Evolutionary conservation across 768 basidiomycete species (phyloP), one percentile per base, ranked within the genome.

Genomic region (Kockovaella imperatae): DNA sequence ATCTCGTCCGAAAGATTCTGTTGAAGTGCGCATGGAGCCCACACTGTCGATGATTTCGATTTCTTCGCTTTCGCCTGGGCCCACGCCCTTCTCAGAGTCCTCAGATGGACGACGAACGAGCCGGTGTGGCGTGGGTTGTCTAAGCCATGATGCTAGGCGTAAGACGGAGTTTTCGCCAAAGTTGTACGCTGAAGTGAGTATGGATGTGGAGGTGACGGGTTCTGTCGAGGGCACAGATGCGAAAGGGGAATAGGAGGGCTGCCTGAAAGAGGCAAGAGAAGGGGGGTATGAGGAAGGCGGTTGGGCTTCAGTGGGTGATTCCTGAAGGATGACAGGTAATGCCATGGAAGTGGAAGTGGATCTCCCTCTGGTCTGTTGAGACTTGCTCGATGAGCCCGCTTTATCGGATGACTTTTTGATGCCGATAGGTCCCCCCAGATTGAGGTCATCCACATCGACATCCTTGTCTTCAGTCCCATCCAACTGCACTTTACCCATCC

Each of bases 291-390:
- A 20, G 8, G 30, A 31, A 7, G 42, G 11, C 20, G 47, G 10
- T 45, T 30, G 20, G 17, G 42, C 8, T 5, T 17, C 4, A 21
- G 23, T 24, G 8, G 35, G 29, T n/a, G n/a, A n/a, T n/a, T n/a
- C 24, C 31, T 5, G 20, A 35, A 39, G 35, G 44, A 35, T 15
- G 31, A 42, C 34, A 47, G 28, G 17, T 40, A 34, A 17, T 23
- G 23, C 15, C 21, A 8, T n/a, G 49, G 32, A 38, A 1, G 64
- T 67, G 24, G 59, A 61, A 5, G 64, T 67, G 10, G 64, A 58
- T 38, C 64, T 51, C 6, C 59, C 64, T 35, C 64, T 38, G 24
- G 46, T 56, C 20, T 56, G n/a, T 53, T 25, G 40, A 42, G 7
- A 6, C 36, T 39, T 20, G 10, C 21, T 21, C 36, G 11, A 20